Base-by-base conservation (phyloP, 345 rosid genomes). In the Corymbia maculata region DNA sequence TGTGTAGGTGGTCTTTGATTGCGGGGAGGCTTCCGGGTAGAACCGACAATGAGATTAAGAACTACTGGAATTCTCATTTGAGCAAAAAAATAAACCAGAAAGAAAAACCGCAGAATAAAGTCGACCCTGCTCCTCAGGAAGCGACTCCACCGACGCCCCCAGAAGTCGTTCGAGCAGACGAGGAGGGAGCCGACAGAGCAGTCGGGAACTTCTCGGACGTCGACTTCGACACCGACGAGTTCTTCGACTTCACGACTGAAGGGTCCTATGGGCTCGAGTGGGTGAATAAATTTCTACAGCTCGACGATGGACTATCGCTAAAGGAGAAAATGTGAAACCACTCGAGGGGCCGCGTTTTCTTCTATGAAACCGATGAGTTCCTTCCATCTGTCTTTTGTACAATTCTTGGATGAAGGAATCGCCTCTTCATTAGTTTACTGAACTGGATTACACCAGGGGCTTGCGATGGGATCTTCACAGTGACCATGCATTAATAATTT, bases 21-120 rank as follows among this genome's bases (percentile, higher is more conserved):
- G 97, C 97, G 2, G 95, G 97, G 89, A 93, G 97, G 88, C 94
- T 95, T 88, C 95, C 95, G 9, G 97, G 97, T 30, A 91, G 97
- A 88, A 95, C 97, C 30, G 97, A 95, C 89, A 94, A 95, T 88
- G 97, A 95, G 88, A 95, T 95, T 21, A 95, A 95, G 88, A 95
- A 95, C 61, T 93, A 95, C 89, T 95, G 95, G 97, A 95, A 95
- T 90, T 94, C 97, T 91, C 95, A 92, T 91, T 92, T 95, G 93
- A 91, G 95, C 93, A 95, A 93, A 88, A 93, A 92, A 89, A 89
- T 91, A 86, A 92, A 85, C 6, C 89, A 89, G 4, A 79, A 90
- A 51, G 92, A 91, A 84, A 90, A 89, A 87, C 87, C 42, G 7
- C 61, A 57, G 16, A 84, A 88, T 19, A 86, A 86, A 42, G 28